Evolutionary conservation across 495 filamentous ascomycete species (phyloP), one percentile per base, ranked within the genome.

Genomic region (Penicillium waksmanii): DNA sequence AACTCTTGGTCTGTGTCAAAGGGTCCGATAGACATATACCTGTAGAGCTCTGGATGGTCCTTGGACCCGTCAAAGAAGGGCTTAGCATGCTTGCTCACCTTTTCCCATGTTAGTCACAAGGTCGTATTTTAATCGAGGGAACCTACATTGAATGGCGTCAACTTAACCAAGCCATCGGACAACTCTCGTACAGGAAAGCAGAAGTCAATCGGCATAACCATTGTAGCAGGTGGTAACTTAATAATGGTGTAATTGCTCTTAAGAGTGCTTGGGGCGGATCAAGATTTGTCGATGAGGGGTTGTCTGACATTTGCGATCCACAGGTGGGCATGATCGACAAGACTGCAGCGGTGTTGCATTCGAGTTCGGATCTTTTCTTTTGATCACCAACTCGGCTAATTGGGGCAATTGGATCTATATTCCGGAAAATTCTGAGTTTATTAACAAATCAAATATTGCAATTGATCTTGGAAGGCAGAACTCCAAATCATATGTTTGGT

Each of bases 21-120:
- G 0, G 61, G 56, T 2, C 48, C 38, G 2, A 64, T 52, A 3
- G 49, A 55, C 53, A 69, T 64, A 10, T 69, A 55, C 5, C 49
- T 27, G 25, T 64, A 69, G 15, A 69, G 35, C 11, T 62, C 52
- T 51, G 55, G 31, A n/a, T 56, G 53, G 21, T 56, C 15, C 13
- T 43, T 36, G 6, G 53, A 61, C 9, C 53, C 58, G 6, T 42
- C 23, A 21, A 61, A 56, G 48, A 52, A 61, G 1, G 48, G 48
- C n/a, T 17, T 31, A 11, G 58, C 53, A 53, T 61, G 53, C 33
- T 52, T 56, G 35, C 5, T 53, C 0, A 46, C 18, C 58, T 51
- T n/a, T 12, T n/a, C 10, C 1, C 13, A n/a, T 42, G 19, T 53
- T 13, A 56, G 42, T 47, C 15, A 56, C 25, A 19, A 48, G 53